Evolutionary conservation across 2,329 filamentous ascomycete genomes (phyloP).

Genomic region (Hymenoscyphus linearis): DNA sequence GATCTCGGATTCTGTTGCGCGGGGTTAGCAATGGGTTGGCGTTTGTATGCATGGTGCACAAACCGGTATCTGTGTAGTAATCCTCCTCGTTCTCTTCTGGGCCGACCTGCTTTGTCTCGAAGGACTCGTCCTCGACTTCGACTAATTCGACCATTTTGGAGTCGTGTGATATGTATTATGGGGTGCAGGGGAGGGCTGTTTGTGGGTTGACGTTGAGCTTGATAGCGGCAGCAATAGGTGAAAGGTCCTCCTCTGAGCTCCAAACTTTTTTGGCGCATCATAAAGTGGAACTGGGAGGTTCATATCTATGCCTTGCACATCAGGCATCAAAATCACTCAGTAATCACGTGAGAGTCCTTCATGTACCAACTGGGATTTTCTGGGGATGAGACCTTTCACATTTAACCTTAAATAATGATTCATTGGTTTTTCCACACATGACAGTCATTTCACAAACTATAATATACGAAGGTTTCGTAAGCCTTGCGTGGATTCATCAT

Average conservation of each 20-base stretch:
- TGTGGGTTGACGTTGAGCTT: background rate
- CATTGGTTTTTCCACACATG: too few relatives aligned
- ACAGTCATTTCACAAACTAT: too few relatives aligned
- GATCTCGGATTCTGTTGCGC: conserved; percentile 66
- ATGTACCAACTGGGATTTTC: too few relatives aligned
- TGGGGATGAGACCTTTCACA: too few relatives aligned
- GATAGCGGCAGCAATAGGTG: background rate
- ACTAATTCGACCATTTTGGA: conserved; percentile 87
- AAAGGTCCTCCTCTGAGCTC: conserved; percentile 1
- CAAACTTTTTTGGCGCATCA: conserved; percentile 3
- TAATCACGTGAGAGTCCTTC: background rate
- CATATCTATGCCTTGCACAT: background rate
- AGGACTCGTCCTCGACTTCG: conserved; percentile 95
- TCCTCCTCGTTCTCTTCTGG: conserved; percentile 69
- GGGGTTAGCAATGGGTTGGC: conserved; percentile 13
- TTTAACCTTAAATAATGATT: too few relatives aligned
- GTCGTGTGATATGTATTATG: background rate
- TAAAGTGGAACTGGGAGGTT: background rate
- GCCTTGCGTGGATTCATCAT: too few relatives aligned
- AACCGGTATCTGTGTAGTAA: conserved; percentile 91
- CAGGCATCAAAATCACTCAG: background rate
- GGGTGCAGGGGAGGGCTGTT: background rate
- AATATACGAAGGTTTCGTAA: too few relatives aligned
- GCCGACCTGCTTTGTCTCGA: conserved; percentile 66
- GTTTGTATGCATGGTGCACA: conserved; percentile 22